Evolutionary conservation across 768 basidiomycete genomes (phyloP).

Genomic region (Mycena alexandri): DNA sequence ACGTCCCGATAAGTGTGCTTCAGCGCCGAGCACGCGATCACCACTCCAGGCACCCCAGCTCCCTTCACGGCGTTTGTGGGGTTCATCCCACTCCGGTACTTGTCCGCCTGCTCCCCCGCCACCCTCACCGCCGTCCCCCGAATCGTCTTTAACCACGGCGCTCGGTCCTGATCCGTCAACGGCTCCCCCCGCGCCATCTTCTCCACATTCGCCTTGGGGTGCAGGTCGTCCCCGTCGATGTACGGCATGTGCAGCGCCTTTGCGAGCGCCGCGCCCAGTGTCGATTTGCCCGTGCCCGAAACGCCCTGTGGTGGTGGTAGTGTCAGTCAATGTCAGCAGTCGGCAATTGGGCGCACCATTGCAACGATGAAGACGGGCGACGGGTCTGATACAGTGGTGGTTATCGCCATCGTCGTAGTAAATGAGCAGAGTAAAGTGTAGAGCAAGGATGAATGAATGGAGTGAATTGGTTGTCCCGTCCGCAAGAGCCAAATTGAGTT

Average conservation of each 20-base stretch:
- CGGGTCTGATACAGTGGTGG: not conserved
- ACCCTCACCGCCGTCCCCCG: constrained; percentile 71
- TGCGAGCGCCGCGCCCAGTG: constrained; percentile 76
- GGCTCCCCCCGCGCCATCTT: constrained; percentile 89
- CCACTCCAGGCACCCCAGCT: constrained; percentile 61
- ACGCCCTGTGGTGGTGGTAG: constrained; percentile 73
- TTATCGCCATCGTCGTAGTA: not conserved
- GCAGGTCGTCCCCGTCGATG: constrained; percentile 91
- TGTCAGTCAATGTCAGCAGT: constrained; percentile 2
- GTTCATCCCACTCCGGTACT: not conserved
- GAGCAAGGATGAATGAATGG: not conserved
- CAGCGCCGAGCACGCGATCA: constrained; percentile 90
- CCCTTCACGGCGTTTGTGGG: constrained; percentile 15
- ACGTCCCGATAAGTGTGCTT: constrained; percentile 86
- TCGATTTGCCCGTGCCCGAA: constrained; percentile 80
- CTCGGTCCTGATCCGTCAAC: constrained; percentile 84
- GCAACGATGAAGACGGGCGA: constrained; percentile 39
- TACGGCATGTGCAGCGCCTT: constrained; percentile 75
- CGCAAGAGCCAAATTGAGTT: no score
- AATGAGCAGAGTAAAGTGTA: no score
- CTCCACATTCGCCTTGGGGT: constrained; percentile 82
- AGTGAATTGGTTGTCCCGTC: not conserved
- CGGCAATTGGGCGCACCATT: constrained; percentile 39
- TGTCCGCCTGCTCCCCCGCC: constrained; percentile 39
- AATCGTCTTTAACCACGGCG: constrained; percentile 87